Evolutionary conservation across 441 rosid species (phyloP), one percentile per base, ranked within the genome.

Genomic region (Biscutella laevigata): DNA sequence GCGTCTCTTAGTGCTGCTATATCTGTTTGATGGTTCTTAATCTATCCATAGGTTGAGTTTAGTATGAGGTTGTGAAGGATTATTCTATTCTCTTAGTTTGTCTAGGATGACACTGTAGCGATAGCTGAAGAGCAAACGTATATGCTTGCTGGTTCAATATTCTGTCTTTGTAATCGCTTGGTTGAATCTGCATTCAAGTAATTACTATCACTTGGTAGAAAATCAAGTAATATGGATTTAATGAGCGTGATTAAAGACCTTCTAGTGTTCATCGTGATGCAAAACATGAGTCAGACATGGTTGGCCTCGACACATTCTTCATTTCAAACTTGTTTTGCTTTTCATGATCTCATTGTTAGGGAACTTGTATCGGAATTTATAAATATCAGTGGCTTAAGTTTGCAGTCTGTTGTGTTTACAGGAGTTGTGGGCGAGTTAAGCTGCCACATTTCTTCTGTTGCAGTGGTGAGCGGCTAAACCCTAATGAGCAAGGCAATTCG

Each of bases 401-500:
- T 22, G 17, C 15, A 14, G 5, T 32, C 29, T 32, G 15, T 7
- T 52, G 36, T 52, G n/a, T 52, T 65, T 60, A 16, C 75, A 86
- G 97, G 91, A 67, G 74, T 44, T 90, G 95, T 30, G 95, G 91
- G 29, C 68, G 83, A 33, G 87, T 82, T 7, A 86, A 84, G 79
- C 71, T 90, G 58, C 97, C 87, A 0, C 97, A 89, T 73, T 89
- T 80, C 65, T 84, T 61, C 74, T 86, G 94, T 62, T 90, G 95
- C 83, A 82, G 94, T 32, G 94, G 95, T 39, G 86, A 75, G 34
- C 68, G 77, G 29, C 76, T 43, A 45, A 51, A 40, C 36, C 51
- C 57, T 2, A 73, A 43, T 27, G 82, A 70, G 57, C 71, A 46
- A 40, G 37, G 42, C 43, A 58, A 50, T 26, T 46, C 32, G 9